Conservation (phyloP, 495 filamentous ascomycete species). For the Aspergillus campestris region DNA sequence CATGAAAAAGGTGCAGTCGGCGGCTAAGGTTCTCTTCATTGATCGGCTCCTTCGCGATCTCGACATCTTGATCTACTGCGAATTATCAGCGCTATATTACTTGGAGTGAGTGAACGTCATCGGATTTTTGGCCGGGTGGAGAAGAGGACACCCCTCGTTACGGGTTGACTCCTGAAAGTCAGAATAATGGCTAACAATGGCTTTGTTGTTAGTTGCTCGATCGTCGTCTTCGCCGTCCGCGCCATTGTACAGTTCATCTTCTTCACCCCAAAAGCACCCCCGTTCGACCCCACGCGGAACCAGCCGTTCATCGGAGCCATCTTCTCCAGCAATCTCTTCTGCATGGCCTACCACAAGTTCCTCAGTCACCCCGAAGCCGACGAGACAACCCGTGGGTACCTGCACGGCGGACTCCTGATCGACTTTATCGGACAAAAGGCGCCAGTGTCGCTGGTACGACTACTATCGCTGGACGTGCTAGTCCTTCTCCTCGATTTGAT, state of each 20-base stretch:
- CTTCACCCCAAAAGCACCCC: slow-evolving; percentile 69
- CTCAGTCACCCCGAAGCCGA: slow-evolving; percentile 54
- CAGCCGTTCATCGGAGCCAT: slow-evolving; percentile 64
- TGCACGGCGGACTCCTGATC: slow-evolving; percentile 77
- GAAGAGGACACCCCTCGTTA: no score
- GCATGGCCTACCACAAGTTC: slow-evolving; percentile 62
- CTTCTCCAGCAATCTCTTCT: slow-evolving; percentile 60
- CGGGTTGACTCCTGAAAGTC: no score
- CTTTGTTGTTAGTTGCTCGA: slow-evolving; percentile 55
- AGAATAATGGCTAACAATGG: slow-evolving; percentile 2
- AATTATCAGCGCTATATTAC: slow-evolving; percentile 78
- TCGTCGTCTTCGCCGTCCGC: slow-evolving; percentile 62
- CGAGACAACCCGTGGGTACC: slow-evolving; percentile 69
- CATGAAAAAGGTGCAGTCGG: slow-evolving; percentile 30
- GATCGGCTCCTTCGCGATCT: slow-evolving; percentile 62
- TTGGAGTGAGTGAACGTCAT: slow-evolving; percentile 61
- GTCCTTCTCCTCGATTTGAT: slow-evolving; percentile 62
- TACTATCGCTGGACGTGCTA: slow-evolving; percentile 56
- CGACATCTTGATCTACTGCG: slow-evolving; percentile 72
- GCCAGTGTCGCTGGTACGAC: slow-evolving; percentile 55
- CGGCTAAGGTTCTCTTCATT: slow-evolving; percentile 49
- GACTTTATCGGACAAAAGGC: slow-evolving; percentile 83
- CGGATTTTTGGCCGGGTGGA: no score
- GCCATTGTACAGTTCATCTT: slow-evolving; percentile 63
- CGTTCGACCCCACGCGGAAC: slow-evolving; percentile 52